These are phyloP conservation scores for Yamadazyma jaroonii DNA, from an alignment of 1,139 yeast species.

Conservation along the genomic window DNA sequence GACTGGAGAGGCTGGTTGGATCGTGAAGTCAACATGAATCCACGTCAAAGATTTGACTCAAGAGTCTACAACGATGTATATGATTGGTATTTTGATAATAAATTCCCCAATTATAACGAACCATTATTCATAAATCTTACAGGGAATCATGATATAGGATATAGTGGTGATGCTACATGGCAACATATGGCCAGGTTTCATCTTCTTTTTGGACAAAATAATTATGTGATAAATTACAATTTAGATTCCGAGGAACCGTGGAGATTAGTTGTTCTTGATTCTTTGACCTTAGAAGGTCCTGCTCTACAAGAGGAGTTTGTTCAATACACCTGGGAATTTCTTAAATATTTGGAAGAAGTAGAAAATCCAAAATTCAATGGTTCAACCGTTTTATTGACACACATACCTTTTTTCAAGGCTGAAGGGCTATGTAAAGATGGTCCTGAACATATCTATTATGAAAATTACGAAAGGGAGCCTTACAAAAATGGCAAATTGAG, in stretches of 20 bases:
- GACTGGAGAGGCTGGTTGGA: conserved; percentile 54
- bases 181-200: conserved; percentile 84
- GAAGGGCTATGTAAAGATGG: conserved; percentile 86
- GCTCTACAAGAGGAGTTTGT: conserved; percentile 72
- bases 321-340: conserved; percentile 67
- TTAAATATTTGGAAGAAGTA: conserved; percentile 51
- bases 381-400: conserved; percentile 79
- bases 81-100: conserved; percentile 54
- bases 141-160: conserved; percentile 96
- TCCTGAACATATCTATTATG: conserved; percentile 62
- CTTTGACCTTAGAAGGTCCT: conserved; percentile 87
- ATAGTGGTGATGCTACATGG: conserved; percentile 90
- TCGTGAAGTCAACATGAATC: conserved; percentile 36
- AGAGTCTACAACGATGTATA: conserved; percentile 57
- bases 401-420: conserved; percentile 81
- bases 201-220: conserved; percentile 75
- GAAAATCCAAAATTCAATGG: conserved; percentile 58
- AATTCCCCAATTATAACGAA: conserved; percentile 32
- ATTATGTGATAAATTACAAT: conserved; percentile 72
- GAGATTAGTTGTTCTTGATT: conserved; percentile 82
- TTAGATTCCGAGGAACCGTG: conserved; percentile 63
- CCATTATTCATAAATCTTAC: conserved; percentile 77
- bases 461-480: conserved; percentile 53
- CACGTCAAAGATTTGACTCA: conserved; percentile 43
- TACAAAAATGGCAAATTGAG: conserved; percentile 68